These are phyloP conservation scores for Leishmania arabica DNA, from an alignment of 208 protist genomes.

Conservation along the genomic window DNA sequence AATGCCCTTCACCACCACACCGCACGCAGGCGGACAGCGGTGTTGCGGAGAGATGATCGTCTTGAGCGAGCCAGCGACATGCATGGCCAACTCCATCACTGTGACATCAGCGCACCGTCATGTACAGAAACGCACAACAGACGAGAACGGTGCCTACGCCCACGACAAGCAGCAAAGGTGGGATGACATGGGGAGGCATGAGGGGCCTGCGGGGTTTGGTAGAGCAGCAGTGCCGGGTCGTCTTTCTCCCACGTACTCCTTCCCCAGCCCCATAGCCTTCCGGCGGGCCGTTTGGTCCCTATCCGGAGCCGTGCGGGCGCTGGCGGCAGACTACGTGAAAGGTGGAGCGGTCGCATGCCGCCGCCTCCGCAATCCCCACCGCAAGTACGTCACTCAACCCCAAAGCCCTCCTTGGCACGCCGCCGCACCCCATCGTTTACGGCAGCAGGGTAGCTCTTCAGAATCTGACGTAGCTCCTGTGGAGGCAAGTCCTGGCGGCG, in stretches of 20 bases:
- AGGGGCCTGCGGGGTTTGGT: not conserved
- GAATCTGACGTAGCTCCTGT: constrained; percentile 33
- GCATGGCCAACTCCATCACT: not conserved
- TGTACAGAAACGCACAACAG: not conserved
- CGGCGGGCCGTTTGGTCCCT: not conserved
- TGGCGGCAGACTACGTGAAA: not conserved
- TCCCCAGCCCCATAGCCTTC: not conserved
- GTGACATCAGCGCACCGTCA: not conserved
- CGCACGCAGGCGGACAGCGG: not conserved
- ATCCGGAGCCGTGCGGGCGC: not conserved
- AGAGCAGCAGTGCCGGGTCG: not conserved
- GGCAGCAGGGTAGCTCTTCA: constrained; percentile 42
- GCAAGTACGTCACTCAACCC: constrained; percentile 9
- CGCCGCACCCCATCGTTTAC: constrained; percentile 58
- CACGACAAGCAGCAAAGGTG: not conserved
- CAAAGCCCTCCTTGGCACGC: constrained; percentile 32
- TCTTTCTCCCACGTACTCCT: not conserved
- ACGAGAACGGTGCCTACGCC: not conserved
- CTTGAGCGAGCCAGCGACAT: not conserved
- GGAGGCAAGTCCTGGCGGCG: constrained; percentile 27
- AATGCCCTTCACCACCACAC: not conserved
- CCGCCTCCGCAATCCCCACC: not conserved
- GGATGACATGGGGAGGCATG: not conserved
- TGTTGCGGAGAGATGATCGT: not conserved
- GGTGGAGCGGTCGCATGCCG: not conserved